A percentile compares a stretch with the other conserved stretches of the same genome.
These are phyloP conservation scores for Diaporthe sp. DNA, from an alignment of 2,329 filamentous ascomycete species.

Conservation along the genomic window DNA sequence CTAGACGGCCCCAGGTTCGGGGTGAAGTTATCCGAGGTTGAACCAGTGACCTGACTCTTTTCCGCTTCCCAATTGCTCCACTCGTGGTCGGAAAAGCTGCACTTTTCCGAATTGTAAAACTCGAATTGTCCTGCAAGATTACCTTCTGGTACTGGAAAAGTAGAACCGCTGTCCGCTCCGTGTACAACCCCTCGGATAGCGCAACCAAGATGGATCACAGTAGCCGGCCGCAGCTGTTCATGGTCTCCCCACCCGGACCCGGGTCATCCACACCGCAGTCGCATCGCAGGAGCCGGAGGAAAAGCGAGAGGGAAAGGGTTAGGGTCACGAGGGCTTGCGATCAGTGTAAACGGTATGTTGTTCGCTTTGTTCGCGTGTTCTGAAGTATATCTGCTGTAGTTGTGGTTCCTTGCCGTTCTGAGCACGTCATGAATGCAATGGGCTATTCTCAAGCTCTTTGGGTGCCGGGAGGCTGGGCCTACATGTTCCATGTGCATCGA, in stretches of 20 bases:
- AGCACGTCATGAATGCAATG: neutral
- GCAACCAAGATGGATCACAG: constrained; percentile 25
- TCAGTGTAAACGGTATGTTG: constrained; percentile 60
- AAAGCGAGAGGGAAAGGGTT: constrained; percentile 50
- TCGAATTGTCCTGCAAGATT: neutral
- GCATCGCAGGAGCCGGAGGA: constrained; percentile 39
- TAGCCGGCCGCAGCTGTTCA: neutral
- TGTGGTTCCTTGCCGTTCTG: neutral
- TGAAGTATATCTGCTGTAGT: neutral
- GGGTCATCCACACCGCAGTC: neutral
- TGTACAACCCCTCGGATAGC: constrained; percentile 26
- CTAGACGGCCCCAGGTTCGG: constrained; percentile 14
- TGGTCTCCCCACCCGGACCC: neutral
- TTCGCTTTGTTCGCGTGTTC: no score
- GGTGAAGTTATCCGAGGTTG: constrained; percentile 27
- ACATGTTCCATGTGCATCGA: no score
- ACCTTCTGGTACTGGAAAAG: constrained; percentile 24
- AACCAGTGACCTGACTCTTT: neutral
- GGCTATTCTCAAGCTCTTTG: neutral
- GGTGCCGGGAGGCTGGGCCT: no score
- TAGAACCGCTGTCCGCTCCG: neutral
- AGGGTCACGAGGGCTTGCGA: constrained; percentile 63
- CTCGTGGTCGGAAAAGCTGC: constrained; percentile 12
- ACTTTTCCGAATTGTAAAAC: constrained; percentile 28
- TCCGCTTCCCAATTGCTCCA: neutral